Conservation (phyloP, 2,329 filamentous ascomycete species). For the Mollisiaceae sp. region DNA sequence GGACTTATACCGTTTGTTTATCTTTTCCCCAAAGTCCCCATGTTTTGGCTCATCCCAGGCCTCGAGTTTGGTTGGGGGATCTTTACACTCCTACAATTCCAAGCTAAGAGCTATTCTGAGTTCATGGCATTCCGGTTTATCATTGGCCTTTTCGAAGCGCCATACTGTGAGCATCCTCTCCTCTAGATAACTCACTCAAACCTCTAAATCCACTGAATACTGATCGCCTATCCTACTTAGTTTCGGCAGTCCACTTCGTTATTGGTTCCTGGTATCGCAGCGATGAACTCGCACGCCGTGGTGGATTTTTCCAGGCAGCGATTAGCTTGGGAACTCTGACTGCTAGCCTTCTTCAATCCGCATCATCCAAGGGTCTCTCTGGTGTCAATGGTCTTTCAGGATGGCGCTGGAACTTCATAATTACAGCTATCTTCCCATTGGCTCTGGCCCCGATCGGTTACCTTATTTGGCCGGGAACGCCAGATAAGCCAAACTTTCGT, state of each 20-base stretch:
- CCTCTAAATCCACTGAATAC: neutral
- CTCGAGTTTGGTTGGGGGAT: conserved; percentile 34
- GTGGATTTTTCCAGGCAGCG: neutral
- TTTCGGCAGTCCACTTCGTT: neutral
- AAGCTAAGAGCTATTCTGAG: conserved; percentile 52
- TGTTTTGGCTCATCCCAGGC: conserved; percentile 32
- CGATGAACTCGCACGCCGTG: conserved; percentile 2
- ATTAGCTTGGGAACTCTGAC: conserved; percentile 2
- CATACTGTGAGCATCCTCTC: neutral
- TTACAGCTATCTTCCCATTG: neutral
- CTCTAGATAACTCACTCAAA: neutral
- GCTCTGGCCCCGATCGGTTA: neutral
- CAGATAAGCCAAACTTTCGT: neutral
- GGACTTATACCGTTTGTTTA: conserved; percentile 35
- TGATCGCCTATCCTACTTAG: neutral
- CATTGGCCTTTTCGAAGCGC: conserved; percentile 4
- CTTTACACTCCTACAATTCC: conserved; percentile 34
- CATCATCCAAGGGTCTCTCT: conserved; percentile 2
- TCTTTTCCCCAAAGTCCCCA: conserved; percentile 33
- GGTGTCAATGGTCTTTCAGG: neutral
- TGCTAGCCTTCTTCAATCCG: neutral
- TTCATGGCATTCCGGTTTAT: conserved; percentile 58
- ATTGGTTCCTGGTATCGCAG: neutral
- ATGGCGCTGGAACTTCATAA: conserved; percentile 8
- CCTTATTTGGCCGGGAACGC: conserved; percentile 1